Evolutionary conservation across 352 stramenopile species (phyloP), one percentile per base, ranked within the genome.

Genomic region (Aphanomyces astaci): DNA sequence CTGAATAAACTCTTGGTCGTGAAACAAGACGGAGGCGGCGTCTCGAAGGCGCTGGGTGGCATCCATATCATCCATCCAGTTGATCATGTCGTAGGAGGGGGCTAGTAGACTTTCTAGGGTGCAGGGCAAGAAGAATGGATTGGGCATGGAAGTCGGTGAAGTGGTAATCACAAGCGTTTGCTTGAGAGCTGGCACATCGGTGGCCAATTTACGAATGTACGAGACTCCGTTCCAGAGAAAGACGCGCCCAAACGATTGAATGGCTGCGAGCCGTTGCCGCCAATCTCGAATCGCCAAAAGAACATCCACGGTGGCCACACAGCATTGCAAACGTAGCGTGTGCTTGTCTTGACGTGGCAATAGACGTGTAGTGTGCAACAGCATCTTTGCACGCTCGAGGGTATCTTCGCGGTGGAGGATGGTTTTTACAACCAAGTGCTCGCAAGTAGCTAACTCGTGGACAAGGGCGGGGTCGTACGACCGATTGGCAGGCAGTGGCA

Each of bases 221-320:
- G 4, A 59, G 30, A 59, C 51, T 40, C 51, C 51, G 13, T 32
- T 22, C 51, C 51, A 59, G 30, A 39, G 15, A 19, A 59, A 59
- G 13, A 59, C 27, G 11, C 51, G 51, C 11, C 51, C 30, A 32
- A 22, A 19, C 13, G 51, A 59, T 33, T 32, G 30, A 30, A 39
- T 39, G 30, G 51, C 51, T n/a, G 25, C 51, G 7, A 59, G n/a
- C n/a, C 9, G 19, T 30, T 59, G 19, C 30, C 51, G 25, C 51
- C 51, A 59, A 28, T 59, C 51, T n/a, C 51, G 51, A 22, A 59
- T 59, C 11, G 51, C 51, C 25, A 59, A 59, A n/a, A 59, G 25
- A 1, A 59, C 51, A 19, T 59, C 27, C 25, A 59, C 30, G 1
- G 51, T 59, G 0, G 51, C 51, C 13, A 22, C n/a, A 25, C 51